Evolutionary conservation across 2,329 filamentous ascomycete species (phyloP).

Genomic region (Colletotrichum sublineola): DNA sequence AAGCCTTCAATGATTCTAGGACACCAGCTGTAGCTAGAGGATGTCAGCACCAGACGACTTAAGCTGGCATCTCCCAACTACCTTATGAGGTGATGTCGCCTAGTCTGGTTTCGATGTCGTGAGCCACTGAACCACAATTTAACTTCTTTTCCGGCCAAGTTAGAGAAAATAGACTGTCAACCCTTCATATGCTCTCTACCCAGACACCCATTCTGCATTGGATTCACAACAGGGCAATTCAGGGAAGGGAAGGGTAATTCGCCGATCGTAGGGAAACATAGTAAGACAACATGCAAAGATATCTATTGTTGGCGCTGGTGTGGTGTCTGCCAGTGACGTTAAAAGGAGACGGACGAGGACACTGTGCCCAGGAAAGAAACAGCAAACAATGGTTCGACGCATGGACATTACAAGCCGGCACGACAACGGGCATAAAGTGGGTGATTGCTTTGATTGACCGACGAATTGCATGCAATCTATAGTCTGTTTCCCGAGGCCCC

Average conservation of each 20-base stretch:
- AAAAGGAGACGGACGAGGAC: background rate
- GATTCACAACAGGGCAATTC: background rate
- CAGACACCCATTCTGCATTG: background rate
- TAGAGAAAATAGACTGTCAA: background rate
- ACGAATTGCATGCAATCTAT: slow-evolving; percentile 42
- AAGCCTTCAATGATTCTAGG: background rate
- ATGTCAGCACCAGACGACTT: background rate
- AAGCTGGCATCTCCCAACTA: slow-evolving; percentile 18
- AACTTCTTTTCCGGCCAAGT: background rate
- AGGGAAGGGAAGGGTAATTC: background rate
- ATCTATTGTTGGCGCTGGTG: too few species aligned
- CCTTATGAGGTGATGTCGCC: slow-evolving; percentile 14
- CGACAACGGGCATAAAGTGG: background rate
- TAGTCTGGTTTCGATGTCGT: slow-evolving; percentile 2
- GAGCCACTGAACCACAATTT: background rate
- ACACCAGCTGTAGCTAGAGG: background rate
- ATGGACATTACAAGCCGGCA: background rate
- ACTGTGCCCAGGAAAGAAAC: background rate
- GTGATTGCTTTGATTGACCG: slow-evolving; percentile 18
- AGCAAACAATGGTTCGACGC: background rate
- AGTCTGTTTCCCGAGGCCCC: slow-evolving; percentile 30
- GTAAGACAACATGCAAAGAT: background rate
- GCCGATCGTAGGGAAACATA: too few species aligned
- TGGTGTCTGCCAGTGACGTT: background rate
- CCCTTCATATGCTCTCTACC: background rate